phyloP scores from a whole-genome alignment of 805 yeast genomes.

The Ogataea saltuana region DNA sequence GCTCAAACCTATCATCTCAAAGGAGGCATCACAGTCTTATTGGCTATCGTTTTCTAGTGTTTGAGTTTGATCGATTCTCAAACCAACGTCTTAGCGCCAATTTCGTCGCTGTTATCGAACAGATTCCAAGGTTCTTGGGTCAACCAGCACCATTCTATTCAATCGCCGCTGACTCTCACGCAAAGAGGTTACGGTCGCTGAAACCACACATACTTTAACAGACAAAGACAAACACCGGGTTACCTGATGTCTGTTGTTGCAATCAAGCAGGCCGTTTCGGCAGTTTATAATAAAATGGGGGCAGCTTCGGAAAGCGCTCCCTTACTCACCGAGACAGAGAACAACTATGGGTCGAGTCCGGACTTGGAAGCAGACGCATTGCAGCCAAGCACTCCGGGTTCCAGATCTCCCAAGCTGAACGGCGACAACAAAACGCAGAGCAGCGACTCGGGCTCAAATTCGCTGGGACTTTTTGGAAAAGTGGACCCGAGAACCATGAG shows the following conservation, averaged over 20 bases:
- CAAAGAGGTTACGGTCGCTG: not conserved
- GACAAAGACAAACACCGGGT: not conserved
- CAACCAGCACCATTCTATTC: too few relatives aligned
- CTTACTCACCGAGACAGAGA: constrained; percentile 8
- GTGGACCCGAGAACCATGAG: constrained; percentile 92
- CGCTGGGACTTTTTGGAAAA: constrained; percentile 42
- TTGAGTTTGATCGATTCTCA: too few relatives aligned
- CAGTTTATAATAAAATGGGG: not conserved
- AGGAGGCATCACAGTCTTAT: too few relatives aligned
- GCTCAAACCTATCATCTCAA: too few relatives aligned
- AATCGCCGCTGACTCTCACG: too few relatives aligned
- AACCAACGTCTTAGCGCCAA: too few relatives aligned
- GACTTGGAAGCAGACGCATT: constrained; percentile 15
- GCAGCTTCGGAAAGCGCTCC: constrained; percentile 5
- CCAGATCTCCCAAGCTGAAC: constrained; percentile 3
- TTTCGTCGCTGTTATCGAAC: too few relatives aligned
- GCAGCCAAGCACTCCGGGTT: not conserved
- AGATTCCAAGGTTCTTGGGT: too few relatives aligned
- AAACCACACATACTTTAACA: not conserved
- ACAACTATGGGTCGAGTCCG: constrained; percentile 17
- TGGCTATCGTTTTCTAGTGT: too few relatives aligned
- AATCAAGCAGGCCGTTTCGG: constrained; percentile 13
- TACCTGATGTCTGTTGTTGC: constrained; percentile 19
- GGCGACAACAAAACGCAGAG: constrained; percentile 1
- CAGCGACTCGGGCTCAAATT: not conserved